phyloP scores from a whole-genome alignment of 176 grass and related monocot species.

The Phyllostachys edulis region DNA sequence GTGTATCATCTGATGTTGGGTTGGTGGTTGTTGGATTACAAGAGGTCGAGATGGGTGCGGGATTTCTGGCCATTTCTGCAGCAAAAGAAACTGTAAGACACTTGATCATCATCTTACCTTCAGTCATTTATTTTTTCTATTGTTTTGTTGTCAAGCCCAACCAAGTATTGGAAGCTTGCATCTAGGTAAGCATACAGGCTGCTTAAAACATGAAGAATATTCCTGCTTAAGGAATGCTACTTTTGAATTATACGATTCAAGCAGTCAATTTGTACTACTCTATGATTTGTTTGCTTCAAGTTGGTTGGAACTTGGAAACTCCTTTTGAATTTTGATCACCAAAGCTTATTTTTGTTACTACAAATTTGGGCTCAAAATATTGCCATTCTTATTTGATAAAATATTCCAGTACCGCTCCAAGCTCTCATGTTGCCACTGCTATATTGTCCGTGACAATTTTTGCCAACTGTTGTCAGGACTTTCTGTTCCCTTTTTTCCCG shows the following conservation, averaged over 20 bases:
- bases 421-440: conserved; percentile 10
- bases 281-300: conserved; percentile 1
- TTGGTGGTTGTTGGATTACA: conserved; percentile 92
- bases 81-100: conserved; percentile 96
- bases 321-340: not conserved
- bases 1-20: conserved; percentile 77
- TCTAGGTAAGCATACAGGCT: not conserved
- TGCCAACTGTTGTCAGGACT: not conserved
- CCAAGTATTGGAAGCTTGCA: not conserved
- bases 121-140: not conserved
- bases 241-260: not conserved
- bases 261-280: not conserved
- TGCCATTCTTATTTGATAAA: not conserved
- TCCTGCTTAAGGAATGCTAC: not conserved
- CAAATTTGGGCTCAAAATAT: not conserved
- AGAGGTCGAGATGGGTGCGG: conserved; percentile 99
- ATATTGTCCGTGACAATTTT: not conserved
- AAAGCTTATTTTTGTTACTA: not conserved
- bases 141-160: conserved; percentile 10
- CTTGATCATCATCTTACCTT: conserved; percentile 19
- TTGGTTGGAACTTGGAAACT: not conserved
- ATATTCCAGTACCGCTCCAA: not conserved
- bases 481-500: not conserved
- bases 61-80: conserved; percentile 95
- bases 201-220: not conserved